Percentiles rank a stretch among this genome's conserved stretches.
These are phyloP conservation scores for Epichloe gansuensis DNA, from an alignment of 2,329 filamentous ascomycete species.

Conservation along the genomic window DNA sequence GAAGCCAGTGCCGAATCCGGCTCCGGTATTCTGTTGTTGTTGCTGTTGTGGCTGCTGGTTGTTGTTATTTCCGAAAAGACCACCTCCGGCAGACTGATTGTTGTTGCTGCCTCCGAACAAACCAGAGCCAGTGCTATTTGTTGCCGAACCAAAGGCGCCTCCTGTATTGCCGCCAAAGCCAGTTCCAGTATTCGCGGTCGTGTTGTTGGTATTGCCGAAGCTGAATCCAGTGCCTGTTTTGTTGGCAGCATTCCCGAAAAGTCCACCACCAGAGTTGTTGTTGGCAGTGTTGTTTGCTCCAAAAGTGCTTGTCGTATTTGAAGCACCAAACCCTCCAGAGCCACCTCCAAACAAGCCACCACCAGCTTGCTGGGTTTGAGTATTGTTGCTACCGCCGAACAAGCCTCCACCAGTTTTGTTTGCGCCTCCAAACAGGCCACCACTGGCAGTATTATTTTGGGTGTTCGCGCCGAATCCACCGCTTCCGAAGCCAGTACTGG, in stretches of 20 bases:
- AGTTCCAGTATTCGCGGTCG: slow-evolving; percentile 10
- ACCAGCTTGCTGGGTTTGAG: slow-evolving; percentile 10
- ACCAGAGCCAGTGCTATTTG: slow-evolving; percentile 17
- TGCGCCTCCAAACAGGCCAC: slow-evolving; percentile 27
- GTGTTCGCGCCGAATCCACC: slow-evolving; percentile 30
- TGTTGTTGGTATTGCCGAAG: slow-evolving; percentile 29
- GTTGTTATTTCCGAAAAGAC: slow-evolving; percentile 32
- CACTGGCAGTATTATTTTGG: slow-evolving; percentile 15
- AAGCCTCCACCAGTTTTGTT: slow-evolving; percentile 15
- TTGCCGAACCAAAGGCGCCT: slow-evolving; percentile 24
- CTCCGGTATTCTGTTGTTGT: slow-evolving; percentile 16
- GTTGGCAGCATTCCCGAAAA: slow-evolving; percentile 31
- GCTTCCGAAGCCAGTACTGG: slow-evolving; percentile 11
- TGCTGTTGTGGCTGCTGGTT: slow-evolving; percentile 14
- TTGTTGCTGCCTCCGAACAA: slow-evolving; percentile 29
- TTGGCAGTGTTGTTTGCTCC: slow-evolving; percentile 18
- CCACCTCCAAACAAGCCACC: slow-evolving; percentile 16
- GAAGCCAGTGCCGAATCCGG: slow-evolving; percentile 22
- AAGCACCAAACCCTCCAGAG: slow-evolving; percentile 27
- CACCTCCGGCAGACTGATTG: slow-evolving; percentile 25
- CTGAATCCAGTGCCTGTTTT: slow-evolving; percentile 26
- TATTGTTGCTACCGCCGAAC: slow-evolving; percentile 14
- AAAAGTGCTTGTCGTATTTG: slow-evolving; percentile 19
- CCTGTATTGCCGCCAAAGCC: slow-evolving; percentile 15
- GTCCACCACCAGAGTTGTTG: slow-evolving; percentile 18